Percentiles rank a stretch among this genome's conserved stretches.
Evolutionary conservation across 345 rosid genomes (phyloP).

Genomic region (Rhizophora apiculata): DNA sequence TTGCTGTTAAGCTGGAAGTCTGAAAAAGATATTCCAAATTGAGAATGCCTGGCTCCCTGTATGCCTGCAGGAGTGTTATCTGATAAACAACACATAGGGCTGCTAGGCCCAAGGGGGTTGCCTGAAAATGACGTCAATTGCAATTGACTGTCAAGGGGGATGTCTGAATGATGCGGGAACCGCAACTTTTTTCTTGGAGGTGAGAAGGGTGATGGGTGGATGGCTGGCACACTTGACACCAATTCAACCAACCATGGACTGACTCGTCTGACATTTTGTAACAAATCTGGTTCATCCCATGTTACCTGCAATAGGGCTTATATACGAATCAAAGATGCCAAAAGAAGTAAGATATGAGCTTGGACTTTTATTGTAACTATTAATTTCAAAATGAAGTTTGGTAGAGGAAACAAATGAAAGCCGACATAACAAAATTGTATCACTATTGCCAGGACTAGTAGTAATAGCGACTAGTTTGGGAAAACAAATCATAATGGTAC

Average conservation of each 20-base stretch:
- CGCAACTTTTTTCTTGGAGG: slow-evolving; percentile 90
- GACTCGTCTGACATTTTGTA: slow-evolving; percentile 85
- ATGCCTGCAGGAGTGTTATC: slow-evolving; percentile 91
- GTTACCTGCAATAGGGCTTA: slow-evolving; percentile 48
- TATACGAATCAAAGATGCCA: background rate
- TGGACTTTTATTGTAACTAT: background rate
- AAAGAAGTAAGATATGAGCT: background rate
- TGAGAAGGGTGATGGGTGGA: slow-evolving; percentile 67
- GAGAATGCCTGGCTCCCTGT: slow-evolving; percentile 99
- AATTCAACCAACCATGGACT: slow-evolving; percentile 95
- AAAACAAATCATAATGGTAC: slow-evolving; percentile 8
- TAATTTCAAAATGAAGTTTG: too few species aligned
- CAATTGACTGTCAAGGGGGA: slow-evolving; percentile 47
- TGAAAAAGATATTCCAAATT: slow-evolving; percentile 64
- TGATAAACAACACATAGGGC: slow-evolving; percentile 57
- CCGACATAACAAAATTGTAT: too few species aligned
- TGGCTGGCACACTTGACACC: slow-evolving; percentile 69
- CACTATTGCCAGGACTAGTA: too few species aligned
- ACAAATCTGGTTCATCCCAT: slow-evolving; percentile 99
- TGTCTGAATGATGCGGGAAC: slow-evolving; percentile 53
- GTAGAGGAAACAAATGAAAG: too few species aligned
- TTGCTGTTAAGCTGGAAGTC: slow-evolving; percentile 59
- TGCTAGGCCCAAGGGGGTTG: slow-evolving; percentile 61
- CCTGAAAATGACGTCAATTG: slow-evolving; percentile 61
- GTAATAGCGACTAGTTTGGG: too few species aligned